These are phyloP conservation scores for Aspergillus amoenus DNA, from an alignment of 2,329 filamentous ascomycete species.

Conservation along the genomic window DNA sequence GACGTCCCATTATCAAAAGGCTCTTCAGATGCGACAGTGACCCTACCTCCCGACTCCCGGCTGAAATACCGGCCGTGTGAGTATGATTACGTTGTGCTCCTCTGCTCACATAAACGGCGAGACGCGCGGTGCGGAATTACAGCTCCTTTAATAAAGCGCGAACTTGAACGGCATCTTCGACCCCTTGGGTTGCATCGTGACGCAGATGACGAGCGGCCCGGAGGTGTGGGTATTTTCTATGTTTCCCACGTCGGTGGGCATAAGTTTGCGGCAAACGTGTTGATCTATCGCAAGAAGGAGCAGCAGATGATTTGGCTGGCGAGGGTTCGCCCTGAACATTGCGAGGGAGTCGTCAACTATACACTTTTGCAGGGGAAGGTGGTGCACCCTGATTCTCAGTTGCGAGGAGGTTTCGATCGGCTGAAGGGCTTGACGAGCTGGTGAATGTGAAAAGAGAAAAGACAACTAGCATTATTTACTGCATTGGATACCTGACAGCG, in stretches of 20 bases:
- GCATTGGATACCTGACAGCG: neutral
- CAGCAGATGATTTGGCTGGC: constrained; percentile 73
- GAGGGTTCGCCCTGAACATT: constrained; percentile 80
- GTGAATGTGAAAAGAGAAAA: constrained; percentile 13
- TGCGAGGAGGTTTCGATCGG: constrained; percentile 82
- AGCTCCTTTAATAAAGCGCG: constrained; percentile 75
- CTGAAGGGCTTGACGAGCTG: constrained; percentile 68
- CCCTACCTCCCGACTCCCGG: constrained; percentile 47
- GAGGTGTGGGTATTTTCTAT: constrained; percentile 87
- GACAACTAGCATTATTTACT: neutral
- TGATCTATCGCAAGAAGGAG: constrained; percentile 68
- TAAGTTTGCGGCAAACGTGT: constrained; percentile 88
- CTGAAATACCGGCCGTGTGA: constrained; percentile 62
- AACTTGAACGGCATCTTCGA: constrained; percentile 79
- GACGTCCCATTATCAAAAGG: constrained; percentile 54
- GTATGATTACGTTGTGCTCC: constrained; percentile 77
- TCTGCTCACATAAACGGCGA: constrained; percentile 85
- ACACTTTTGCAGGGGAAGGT: constrained; percentile 87
- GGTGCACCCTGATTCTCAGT: constrained; percentile 77
- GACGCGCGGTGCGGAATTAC: constrained; percentile 90
- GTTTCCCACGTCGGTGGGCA: constrained; percentile 91
- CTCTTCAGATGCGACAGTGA: constrained; percentile 32
- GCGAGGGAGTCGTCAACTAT: constrained; percentile 81
- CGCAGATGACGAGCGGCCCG: constrained; percentile 75
- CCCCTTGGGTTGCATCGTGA: constrained; percentile 78